Evolutionary conservation across 2,329 filamentous ascomycete genomes (phyloP), one percentile per base, ranked within the genome.

Genomic region (Fusarium ambrosium): DNA sequence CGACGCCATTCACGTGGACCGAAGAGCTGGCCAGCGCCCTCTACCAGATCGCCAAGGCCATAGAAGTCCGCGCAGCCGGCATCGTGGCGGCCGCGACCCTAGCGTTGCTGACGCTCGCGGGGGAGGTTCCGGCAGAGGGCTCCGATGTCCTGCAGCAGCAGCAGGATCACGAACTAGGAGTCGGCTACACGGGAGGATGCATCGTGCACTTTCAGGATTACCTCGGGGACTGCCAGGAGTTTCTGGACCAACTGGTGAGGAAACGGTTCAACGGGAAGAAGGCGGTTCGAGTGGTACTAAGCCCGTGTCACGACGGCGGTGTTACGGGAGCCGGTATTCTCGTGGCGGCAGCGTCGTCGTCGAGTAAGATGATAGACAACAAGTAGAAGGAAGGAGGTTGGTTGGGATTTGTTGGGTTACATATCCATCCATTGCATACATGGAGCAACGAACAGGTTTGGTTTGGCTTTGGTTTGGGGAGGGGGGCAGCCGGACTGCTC

Each of bases 171-270:
- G 92, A 94, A 76, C 81, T 96, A 34, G 91, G 94, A 2, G 92
- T 95, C 24, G 94, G 93, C 1, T 95, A 94, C 79, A 95, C 94
- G 0, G 94, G 94, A 36, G 92, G 93, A 8, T 95, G 93, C 78
- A 95, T 95, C 69, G 89, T 91, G n/a, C 91, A 94, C 78, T 95
- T 95, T 78, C 93, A 94, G 58, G 89, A 93, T 76, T 95, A 94
- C 82, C 85, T 94, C 48, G 83, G 85, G 53, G 92, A 93, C 77
- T 94, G 92, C 73, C 93, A 95, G 81, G 78, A 83, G 16, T 93
- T 93, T 79, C 86, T 95, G 60, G 91, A 94, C 77, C 80, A 82
- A 24, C 83, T 91, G 13, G 76, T 91, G 62, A 64, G 59, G 7
- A 79, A 65, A 63, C 77, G 78, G 32, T 80, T 79, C 24, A 81